Evolutionary conservation across 2,329 filamentous ascomycete species (phyloP), one percentile per base, ranked within the genome.

Genomic region (Xylaria polymorpha): DNA sequence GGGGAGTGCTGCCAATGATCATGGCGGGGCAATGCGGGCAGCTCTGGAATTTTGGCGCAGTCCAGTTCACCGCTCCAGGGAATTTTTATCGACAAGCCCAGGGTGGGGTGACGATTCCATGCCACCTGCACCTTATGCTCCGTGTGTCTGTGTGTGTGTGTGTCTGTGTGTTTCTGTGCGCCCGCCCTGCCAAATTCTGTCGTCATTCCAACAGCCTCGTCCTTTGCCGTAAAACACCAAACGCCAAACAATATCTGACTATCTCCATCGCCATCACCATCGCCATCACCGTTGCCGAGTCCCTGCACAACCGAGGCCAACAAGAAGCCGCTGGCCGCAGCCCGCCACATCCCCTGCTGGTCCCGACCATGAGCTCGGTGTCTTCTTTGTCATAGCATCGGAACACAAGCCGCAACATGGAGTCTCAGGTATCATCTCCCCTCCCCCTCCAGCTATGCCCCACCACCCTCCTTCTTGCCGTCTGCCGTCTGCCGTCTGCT

Each of bases 371-470:
- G 73, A 72, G 73, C 73, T 76, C 73, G 71, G 68, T 71, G 70
- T 62, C 72, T 73, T 73, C 73, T 71, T 61, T 71, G 71, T 66
- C 69, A 71, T 73, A 73, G 71, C 73, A 75, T 71, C 71, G 67
- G 72, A 71, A 73, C 68, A 73, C 72, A 69, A 67, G 62, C 73
- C 83, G 48, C 71, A 72, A 55, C 67, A 84, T 85, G 83, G 83
- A 85, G 78, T 82, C 81, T 79, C 83, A 85, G 82, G 83, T 84
- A 79, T 71, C 78, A 68, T 71, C 53, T 58, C 67, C 67, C 71
- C 69, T 64, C 61, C 63, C 14, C 56, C 48, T 56, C 37, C 29
- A 44, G 37, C 22, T 37, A 29, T n/a, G 64, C 70, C 61, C 67
- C 67, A 57, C 75, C 76, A 76, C 76, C 76, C 75, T 74, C 75